These are phyloP conservation scores for Rachicladosporium sp. DNA, from an alignment of 2,329 filamentous ascomycete genomes.

Conservation along the genomic window DNA sequence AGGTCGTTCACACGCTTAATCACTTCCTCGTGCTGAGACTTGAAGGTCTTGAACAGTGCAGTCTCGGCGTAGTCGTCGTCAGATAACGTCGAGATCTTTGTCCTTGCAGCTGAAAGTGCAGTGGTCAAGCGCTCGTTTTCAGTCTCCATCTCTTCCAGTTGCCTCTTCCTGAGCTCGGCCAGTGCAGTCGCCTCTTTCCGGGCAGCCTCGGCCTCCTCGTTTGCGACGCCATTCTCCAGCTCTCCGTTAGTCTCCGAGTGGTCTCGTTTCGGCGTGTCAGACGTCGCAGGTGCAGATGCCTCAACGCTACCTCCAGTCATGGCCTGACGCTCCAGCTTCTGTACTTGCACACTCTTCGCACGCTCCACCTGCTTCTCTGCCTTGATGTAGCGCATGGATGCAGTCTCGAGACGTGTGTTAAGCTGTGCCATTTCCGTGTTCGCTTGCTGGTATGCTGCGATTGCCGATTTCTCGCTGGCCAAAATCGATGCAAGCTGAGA, in stretches of 20 bases:
- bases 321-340: constrained; percentile 84
- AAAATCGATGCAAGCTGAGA: constrained; percentile 62
- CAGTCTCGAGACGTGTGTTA: constrained; percentile 75
- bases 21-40: constrained; percentile 80
- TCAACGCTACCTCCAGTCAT: constrained; percentile 51
- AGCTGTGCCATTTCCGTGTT: constrained; percentile 71
- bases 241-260: constrained; percentile 39
- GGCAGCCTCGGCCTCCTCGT: constrained; percentile 59
- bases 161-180: constrained; percentile 74
- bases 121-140: constrained; percentile 67
- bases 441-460: constrained; percentile 63
- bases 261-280: constrained; percentile 35
- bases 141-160: constrained; percentile 64
- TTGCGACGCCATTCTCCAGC: constrained; percentile 43
- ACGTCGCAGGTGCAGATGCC: constrained; percentile 9
- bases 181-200: constrained; percentile 67
- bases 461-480: constrained; percentile 68
- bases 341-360: constrained; percentile 74
- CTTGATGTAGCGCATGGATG: constrained; percentile 82
- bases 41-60: constrained; percentile 85
- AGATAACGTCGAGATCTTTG: constrained; percentile 56
- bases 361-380: constrained; percentile 92
- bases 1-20: constrained; percentile 85
- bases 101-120: constrained; percentile 63
- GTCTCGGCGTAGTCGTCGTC: constrained; percentile 92